A percentile compares a stretch with the other conserved stretches of the same genome.
phyloP scores from a whole-genome alignment of 331 rosid genomes.

The Quercus lobata region DNA sequence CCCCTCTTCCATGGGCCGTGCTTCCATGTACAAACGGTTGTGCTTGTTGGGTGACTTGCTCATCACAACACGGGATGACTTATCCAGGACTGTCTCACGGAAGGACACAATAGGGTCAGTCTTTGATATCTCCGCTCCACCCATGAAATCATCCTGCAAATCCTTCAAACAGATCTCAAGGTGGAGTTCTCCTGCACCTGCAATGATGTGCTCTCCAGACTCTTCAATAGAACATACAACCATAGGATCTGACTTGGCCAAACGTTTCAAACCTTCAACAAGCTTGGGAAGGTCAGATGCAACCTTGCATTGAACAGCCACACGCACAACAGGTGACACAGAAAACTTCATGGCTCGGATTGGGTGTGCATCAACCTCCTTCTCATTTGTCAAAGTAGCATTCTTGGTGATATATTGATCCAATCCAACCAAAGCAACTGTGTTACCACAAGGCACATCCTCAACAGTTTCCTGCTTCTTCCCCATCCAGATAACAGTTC shows the following conservation, averaged over 20 bases:
- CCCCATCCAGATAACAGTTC: constrained; percentile 95
- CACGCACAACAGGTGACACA: constrained; percentile 53
- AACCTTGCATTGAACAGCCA: constrained; percentile 60
- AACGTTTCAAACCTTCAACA: constrained; percentile 62
- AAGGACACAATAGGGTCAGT: constrained; percentile 80
- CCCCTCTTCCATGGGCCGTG: constrained; percentile 77
- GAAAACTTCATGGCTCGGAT: constrained; percentile 64
- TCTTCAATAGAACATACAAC: constrained; percentile 78
- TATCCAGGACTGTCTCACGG: constrained; percentile 85
- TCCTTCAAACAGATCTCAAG: constrained; percentile 62
- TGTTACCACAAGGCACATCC: constrained; percentile 91
- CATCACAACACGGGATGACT: constrained; percentile 75
- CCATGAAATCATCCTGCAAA: constrained; percentile 53
- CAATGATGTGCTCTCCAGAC: constrained; percentile 65
- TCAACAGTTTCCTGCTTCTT: constrained; percentile 85
- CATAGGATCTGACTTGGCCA: constrained; percentile 92
- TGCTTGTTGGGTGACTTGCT: constrained; percentile 93
- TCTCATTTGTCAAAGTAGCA: constrained; percentile 87
- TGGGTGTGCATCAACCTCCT: constrained; percentile 79
- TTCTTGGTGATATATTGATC: constrained; percentile 85
- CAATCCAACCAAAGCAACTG: constrained; percentile 86
- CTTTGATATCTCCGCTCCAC: constrained; percentile 46
- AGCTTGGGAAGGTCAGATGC: constrained; percentile 61
- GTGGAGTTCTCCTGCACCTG: constrained; percentile 64
- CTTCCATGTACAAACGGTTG: constrained; percentile 90